Evolutionary conservation across 1,284 basidiomycete species (phyloP).

Genomic region (Porodaedalea pini): DNA sequence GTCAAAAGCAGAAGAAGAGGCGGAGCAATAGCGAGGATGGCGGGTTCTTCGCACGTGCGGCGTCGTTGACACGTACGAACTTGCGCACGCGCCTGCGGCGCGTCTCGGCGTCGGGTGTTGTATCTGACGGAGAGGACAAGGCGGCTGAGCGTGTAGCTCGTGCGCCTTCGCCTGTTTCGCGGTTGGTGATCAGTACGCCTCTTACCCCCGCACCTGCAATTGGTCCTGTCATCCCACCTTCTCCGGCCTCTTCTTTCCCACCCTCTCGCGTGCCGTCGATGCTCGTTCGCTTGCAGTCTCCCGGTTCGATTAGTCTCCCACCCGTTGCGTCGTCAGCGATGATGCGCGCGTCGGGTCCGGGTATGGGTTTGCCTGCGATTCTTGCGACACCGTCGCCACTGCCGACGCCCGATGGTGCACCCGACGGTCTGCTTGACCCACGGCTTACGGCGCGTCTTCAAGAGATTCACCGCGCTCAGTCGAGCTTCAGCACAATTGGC

Average conservation of each 20-base stretch:
- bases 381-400: constrained; percentile 33
- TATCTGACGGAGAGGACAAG: neutral
- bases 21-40: constrained; percentile 1
- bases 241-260: neutral
- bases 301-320: constrained; percentile 6
- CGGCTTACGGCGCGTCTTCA: constrained; percentile 24
- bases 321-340: constrained; percentile 6
- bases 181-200: neutral
- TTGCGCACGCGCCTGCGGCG: constrained; percentile 1
- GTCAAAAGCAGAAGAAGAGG: neutral
- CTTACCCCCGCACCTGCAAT: neutral
- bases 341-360: constrained; percentile 1
- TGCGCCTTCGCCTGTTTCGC: constrained; percentile 5
- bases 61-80: neutral
- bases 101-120: neutral
- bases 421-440: constrained; percentile 41
- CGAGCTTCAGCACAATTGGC: constrained; percentile 35
- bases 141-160: neutral
- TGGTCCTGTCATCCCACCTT: neutral
- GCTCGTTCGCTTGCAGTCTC: neutral
- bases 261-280: neutral
- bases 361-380: constrained; percentile 4
- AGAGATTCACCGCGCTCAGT: constrained; percentile 26
- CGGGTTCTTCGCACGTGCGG: constrained; percentile 9
- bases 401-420: constrained; percentile 31